Conservation (phyloP, 2,329 filamentous ascomycete genomes). For the Tolypocladium amazonense region DNA sequence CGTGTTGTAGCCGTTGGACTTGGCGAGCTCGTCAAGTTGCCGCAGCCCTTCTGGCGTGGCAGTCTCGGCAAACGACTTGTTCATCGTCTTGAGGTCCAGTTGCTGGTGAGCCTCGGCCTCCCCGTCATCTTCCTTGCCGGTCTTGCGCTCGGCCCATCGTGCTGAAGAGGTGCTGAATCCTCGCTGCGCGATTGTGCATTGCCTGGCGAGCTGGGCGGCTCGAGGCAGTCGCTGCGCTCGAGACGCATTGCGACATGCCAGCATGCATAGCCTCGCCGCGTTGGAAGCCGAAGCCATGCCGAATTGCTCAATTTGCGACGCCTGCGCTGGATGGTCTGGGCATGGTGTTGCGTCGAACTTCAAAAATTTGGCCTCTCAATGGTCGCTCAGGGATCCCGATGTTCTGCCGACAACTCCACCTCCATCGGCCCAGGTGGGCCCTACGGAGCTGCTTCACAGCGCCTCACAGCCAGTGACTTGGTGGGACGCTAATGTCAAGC, state of each 20-base stretch:
- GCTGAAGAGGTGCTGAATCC: constrained; percentile 20
- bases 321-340: constrained; percentile 11
- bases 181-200: constrained; percentile 11
- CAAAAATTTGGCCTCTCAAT: constrained; percentile 20
- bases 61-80: constrained; percentile 16
- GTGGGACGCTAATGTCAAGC: not conserved
- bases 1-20: constrained; percentile 19
- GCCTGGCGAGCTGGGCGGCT: constrained; percentile 13
- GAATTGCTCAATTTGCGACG: constrained; percentile 13
- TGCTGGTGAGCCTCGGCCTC: constrained; percentile 10
- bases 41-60: constrained; percentile 20
- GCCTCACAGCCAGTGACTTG: too few species aligned
- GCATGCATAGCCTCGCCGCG: constrained; percentile 24
- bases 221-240: constrained; percentile 12
- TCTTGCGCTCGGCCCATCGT: constrained; percentile 7
- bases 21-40: constrained; percentile 24
- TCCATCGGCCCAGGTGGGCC: not conserved
- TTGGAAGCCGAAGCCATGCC: constrained; percentile 28
- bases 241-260: constrained; percentile 20
- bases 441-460: not conserved
- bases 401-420: constrained; percentile 12
- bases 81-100: constrained; percentile 19
- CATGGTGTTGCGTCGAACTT: constrained; percentile 10
- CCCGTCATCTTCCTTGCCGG: constrained; percentile 7
- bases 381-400: constrained; percentile 9